Percentiles rank a stretch among this genome's conserved stretches.
Conservation (phyloP, 1,284 basidiomycete species). For the Ustilago bromivora region DNA sequence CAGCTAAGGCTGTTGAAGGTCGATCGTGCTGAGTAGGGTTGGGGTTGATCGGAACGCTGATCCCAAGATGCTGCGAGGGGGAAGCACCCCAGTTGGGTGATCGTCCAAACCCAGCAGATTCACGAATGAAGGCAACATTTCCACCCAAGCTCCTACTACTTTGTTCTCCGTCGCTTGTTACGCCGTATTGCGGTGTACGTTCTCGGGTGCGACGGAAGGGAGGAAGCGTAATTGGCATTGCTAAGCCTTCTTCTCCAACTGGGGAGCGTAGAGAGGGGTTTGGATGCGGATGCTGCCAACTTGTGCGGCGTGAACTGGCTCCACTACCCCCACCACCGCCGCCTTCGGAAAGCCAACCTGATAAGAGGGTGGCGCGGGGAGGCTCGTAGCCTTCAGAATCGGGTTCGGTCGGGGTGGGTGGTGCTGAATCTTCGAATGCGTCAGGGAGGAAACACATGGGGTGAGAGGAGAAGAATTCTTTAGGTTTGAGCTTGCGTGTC, state of each 20-base stretch:
- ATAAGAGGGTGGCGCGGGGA: conserved; percentile 23
- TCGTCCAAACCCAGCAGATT: conserved; percentile 21
- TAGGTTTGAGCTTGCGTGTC: conserved; percentile 24
- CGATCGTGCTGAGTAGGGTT: conserved; percentile 20
- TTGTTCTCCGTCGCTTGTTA: conserved; percentile 41
- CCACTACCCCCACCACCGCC: conserved; percentile 37
- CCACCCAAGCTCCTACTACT: conserved; percentile 31
- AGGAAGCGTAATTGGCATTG: conserved; percentile 35
- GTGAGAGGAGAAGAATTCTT: conserved; percentile 42
- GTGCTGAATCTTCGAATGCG: conserved; percentile 51
- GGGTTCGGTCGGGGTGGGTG: conserved; percentile 38
- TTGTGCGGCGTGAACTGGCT: conserved; percentile 37
- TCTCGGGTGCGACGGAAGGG: conserved; percentile 37
- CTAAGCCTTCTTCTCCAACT: conserved; percentile 9
- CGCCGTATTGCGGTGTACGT: conserved; percentile 14
- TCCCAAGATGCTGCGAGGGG: conserved; percentile 10
- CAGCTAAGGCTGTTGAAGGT: not conserved
- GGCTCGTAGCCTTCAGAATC: conserved; percentile 33
- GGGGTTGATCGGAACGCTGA: conserved; percentile 23
- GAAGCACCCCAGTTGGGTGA: not conserved
- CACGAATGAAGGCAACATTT: conserved; percentile 47
- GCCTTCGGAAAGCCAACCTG: conserved; percentile 43
- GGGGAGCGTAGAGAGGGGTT: not conserved
- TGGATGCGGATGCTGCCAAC: conserved; percentile 36
- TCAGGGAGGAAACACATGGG: conserved; percentile 54